Conservation (phyloP, 306 rosid genomes). For the Fragaria ananassa region DNA sequence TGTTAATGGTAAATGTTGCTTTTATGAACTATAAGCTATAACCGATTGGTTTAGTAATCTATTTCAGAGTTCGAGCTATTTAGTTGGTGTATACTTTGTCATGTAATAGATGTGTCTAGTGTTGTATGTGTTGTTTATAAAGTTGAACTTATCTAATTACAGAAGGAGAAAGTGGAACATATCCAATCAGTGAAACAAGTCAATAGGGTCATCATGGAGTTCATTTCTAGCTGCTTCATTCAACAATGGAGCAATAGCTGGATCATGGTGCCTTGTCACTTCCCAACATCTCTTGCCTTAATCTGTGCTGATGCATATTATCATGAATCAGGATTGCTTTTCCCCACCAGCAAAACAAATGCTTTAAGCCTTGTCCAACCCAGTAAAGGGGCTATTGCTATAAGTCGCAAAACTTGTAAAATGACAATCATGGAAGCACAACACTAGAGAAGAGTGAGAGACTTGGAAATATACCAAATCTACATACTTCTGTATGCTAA, state of each 20-base stretch:
- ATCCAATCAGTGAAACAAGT: not conserved
- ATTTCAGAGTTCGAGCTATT: not conserved
- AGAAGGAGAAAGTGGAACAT: not conserved
- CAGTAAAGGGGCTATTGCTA: not conserved
- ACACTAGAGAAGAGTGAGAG: not conserved
- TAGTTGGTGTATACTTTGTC: too few species aligned
- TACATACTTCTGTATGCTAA: not conserved
- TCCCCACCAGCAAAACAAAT: slow-evolving; percentile 4
- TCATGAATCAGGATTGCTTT: not conserved
- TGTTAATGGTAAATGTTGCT: not conserved
- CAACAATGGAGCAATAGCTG: not conserved
- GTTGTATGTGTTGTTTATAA: not conserved
- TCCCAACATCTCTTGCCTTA: slow-evolving; percentile 14
- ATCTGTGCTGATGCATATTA: not conserved
- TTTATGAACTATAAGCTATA: too few species aligned
- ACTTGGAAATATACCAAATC: not conserved
- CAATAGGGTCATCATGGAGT: not conserved
- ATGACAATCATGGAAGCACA: not conserved
- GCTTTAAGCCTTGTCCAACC: not conserved
- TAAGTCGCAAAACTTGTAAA: not conserved
- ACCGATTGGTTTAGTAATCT: too few species aligned
- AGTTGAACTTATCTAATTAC: not conserved
- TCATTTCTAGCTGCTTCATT: not conserved
- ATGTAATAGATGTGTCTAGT: too few species aligned
- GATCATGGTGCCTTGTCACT: slow-evolving; percentile 15